phyloP scores from a whole-genome alignment of 257 asterid species.

The Solanum microdontum region DNA sequence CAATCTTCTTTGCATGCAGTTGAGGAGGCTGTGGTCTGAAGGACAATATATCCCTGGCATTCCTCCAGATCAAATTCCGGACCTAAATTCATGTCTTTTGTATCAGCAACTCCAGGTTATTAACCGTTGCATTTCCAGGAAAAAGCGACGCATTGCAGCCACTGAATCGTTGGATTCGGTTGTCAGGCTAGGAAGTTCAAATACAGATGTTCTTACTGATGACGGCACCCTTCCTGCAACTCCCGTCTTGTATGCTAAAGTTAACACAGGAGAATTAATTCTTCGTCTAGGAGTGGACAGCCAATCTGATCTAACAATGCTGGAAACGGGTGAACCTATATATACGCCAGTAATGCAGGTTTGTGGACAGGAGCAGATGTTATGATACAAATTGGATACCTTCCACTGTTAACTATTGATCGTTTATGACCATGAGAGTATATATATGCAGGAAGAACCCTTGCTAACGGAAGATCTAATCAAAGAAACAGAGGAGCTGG shows the following conservation, averaged over 20 bases:
- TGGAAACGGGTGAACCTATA: constrained; percentile 89
- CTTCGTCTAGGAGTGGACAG: constrained; percentile 85
- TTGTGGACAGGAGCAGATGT: constrained; percentile 15
- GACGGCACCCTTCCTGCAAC: constrained; percentile 30
- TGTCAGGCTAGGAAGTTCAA: constrained; percentile 35
- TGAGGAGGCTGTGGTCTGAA: constrained; percentile 87
- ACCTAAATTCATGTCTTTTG: constrained; percentile 80
- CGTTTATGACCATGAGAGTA: constrained; percentile 2
- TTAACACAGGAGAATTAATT: constrained; percentile 64
- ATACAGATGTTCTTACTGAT: constrained; percentile 24
- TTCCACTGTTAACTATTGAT: constrained; percentile 9
- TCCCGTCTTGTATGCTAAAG: constrained; percentile 52
- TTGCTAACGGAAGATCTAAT: constrained; percentile 89
- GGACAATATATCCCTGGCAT: constrained; percentile 90
- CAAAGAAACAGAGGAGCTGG: constrained; percentile 97
- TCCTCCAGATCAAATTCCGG: constrained; percentile 78
- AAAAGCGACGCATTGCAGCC: constrained; percentile 64
- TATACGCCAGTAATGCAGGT: constrained; percentile 94
- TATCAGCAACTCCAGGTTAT: constrained; percentile 97
- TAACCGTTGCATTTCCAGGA: constrained; percentile 91
- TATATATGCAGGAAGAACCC: constrained; percentile 67
- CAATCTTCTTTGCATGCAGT: constrained; percentile 34
- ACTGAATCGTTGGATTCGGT: constrained; percentile 66
- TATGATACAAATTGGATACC: not conserved
- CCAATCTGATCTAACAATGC: constrained; percentile 62